These are phyloP conservation scores for Phytophthora melonis DNA, from an alignment of 352 stramenopile species.

Conservation along the genomic window DNA sequence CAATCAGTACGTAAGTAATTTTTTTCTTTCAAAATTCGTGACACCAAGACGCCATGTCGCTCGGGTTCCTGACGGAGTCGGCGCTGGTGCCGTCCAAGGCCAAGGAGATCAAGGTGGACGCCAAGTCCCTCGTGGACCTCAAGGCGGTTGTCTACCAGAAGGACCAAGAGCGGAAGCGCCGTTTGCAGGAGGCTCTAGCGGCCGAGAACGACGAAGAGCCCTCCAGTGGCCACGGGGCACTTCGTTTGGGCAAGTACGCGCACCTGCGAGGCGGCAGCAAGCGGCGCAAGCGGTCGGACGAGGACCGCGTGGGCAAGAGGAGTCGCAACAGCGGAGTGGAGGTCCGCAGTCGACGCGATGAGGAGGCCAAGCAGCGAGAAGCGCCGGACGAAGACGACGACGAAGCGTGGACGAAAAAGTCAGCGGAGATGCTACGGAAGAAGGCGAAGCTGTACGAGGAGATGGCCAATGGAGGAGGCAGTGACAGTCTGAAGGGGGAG, in stretches of 20 bases:
- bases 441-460: conserved; percentile 86
- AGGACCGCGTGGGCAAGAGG: conserved; percentile 34
- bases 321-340: conserved; percentile 69
- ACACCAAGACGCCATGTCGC: conserved; percentile 56
- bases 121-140: conserved; percentile 86
- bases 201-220: conserved; percentile 21
- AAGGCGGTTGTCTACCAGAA: conserved; percentile 88
- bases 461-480: conserved; percentile 49
- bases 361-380: conserved; percentile 55
- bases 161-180: conserved; percentile 76
- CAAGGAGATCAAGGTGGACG: conserved; percentile 89
- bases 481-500: conserved; percentile 42
- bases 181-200: conserved; percentile 52
- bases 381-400: conserved; percentile 70
- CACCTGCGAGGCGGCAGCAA: conserved; percentile 49
- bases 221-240: conserved; percentile 2
- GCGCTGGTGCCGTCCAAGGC: conserved; percentile 92
- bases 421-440: conserved; percentile 62
- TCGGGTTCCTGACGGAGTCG: conserved; percentile 93
- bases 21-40: too few species aligned
- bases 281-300: conserved; percentile 40
- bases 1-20: not conserved
- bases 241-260: conserved; percentile 55
- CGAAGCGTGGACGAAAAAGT: conserved; percentile 63
- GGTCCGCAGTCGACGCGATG: conserved; percentile 57